Conservation (phyloP, 2,329 filamentous ascomycete genomes). For the Aureobasidium zeae region DNA sequence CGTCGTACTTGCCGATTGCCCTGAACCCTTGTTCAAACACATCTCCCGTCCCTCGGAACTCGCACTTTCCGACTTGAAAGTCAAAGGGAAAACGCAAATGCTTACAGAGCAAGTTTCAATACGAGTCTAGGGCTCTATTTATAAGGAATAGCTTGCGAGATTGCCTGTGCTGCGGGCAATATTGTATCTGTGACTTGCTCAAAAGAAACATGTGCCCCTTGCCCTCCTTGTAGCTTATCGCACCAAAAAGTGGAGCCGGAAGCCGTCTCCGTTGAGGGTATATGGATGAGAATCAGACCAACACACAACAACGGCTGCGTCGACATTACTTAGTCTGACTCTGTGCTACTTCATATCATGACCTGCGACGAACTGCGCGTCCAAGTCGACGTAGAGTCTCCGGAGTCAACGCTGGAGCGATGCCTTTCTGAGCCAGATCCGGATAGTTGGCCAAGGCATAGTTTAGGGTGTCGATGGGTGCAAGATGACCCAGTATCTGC, state of each 20-base stretch:
- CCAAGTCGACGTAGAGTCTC: slow-evolving; percentile 22
- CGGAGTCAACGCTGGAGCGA: slow-evolving; percentile 26
- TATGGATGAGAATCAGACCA: no score
- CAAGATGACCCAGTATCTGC: slow-evolving; percentile 31
- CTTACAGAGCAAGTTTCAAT: slow-evolving; percentile 1
- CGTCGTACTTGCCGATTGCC: not conserved
- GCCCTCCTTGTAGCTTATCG: no score
- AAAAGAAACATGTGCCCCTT: no score
- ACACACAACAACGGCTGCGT: no score
- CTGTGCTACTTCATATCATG: no score
- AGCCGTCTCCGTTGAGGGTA: no score
- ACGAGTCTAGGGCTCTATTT: not conserved
- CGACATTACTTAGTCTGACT: no score
- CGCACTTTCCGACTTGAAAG: not conserved
- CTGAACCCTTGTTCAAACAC: slow-evolving; percentile 6
- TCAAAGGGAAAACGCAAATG: not conserved
- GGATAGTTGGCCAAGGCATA: slow-evolving; percentile 33
- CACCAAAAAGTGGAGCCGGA: no score
- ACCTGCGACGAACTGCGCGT: slow-evolving; percentile 18
- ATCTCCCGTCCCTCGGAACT: not conserved
- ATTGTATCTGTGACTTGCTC: not conserved
- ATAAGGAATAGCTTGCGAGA: slow-evolving; percentile 1
- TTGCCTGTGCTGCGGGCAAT: not conserved
- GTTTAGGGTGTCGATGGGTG: slow-evolving; percentile 31
- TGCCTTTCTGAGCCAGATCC: slow-evolving; percentile 26